A percentile compares a stretch with the other conserved stretches of the same genome.
Evolutionary conservation across 192 early-diverging fungal species (phyloP).

Genomic region (Pilobolus umbonatus): DNA sequence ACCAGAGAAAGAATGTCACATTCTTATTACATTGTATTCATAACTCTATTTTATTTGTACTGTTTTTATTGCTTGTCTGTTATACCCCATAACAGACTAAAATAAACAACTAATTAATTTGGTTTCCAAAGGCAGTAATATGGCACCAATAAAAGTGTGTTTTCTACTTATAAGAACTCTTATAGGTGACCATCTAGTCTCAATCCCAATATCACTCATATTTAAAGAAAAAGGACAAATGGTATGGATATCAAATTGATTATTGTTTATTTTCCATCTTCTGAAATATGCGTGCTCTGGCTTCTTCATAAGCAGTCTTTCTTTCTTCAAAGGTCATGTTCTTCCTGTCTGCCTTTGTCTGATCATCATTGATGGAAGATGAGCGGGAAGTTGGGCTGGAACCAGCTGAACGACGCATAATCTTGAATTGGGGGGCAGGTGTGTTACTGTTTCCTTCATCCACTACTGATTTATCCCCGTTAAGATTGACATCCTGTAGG

Average conservation of each 20-base stretch:
- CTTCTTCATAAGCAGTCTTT: conserved; percentile 63
- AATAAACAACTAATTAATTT: no score
- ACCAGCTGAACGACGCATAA: conserved; percentile 35
- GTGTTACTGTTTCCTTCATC: not conserved
- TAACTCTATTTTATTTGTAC: no score
- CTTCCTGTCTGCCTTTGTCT: conserved; percentile 26
- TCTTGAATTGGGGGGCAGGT: conserved; percentile 35
- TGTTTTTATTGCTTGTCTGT: no score
- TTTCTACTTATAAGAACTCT: no score
- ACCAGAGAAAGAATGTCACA: no score
- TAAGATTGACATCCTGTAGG: conserved; percentile 44
- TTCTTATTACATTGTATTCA: no score
- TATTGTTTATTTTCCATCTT: conserved; percentile 31
- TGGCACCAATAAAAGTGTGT: no score
- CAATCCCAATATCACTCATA: no score
- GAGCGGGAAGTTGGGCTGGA: conserved; percentile 13
- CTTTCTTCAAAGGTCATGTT: conserved; percentile 60
- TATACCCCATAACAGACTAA: no score
- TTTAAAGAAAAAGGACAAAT: not conserved
- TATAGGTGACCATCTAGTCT: no score
- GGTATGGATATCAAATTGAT: not conserved
- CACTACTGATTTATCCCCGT: conserved; percentile 37
- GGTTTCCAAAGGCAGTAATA: no score
- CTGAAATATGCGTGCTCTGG: conserved; percentile 67
- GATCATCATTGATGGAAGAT: conserved; percentile 1